Percentiles rank a stretch among this genome's conserved stretches.
phyloP scores from a whole-genome alignment of 257 asterid genomes.

The Jacaranda copaia region DNA sequence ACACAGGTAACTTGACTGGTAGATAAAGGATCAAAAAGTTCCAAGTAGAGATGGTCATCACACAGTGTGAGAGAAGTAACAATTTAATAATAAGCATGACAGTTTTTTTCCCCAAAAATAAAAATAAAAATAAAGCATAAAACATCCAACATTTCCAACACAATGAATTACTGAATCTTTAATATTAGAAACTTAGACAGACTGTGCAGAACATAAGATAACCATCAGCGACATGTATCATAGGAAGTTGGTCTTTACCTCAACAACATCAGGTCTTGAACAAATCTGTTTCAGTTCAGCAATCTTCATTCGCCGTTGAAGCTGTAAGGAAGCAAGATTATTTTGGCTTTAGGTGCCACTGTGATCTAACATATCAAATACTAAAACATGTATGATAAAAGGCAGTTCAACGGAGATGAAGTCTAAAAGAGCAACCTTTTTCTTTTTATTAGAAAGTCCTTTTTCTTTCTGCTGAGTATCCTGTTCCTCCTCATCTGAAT shows the following conservation, averaged over 20 bases:
- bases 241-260: slow-evolving; percentile 53
- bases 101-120: too few relatives aligned
- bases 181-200: too few relatives aligned
- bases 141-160: too few relatives aligned
- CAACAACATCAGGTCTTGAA: slow-evolving; percentile 92
- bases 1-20: too few relatives aligned
- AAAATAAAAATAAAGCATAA: too few relatives aligned
- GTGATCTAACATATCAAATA: background rate
- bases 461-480: slow-evolving; percentile 77
- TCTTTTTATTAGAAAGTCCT: slow-evolving; percentile 91
- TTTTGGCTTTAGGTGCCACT: slow-evolving; percentile 28
- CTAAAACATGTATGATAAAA: background rate
- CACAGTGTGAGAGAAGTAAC: too few relatives aligned
- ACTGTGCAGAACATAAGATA: background rate
- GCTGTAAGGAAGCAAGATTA: slow-evolving; percentile 51
- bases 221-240: background rate
- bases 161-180: too few relatives aligned
- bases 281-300: slow-evolving; percentile 86
- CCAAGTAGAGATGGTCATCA: too few relatives aligned
- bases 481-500: slow-evolving; percentile 87
- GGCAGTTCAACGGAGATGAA: slow-evolving; percentile 3
- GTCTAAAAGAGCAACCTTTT: slow-evolving; percentile 62
- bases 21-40: too few relatives aligned
- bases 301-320: slow-evolving; percentile 93
- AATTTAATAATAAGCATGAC: too few relatives aligned